A percentile compares a stretch with the other conserved stretches of the same genome.
Evolutionary conservation across 495 filamentous ascomycete species (phyloP).

Genomic region (Melanomma pulvis-pyrius): DNA sequence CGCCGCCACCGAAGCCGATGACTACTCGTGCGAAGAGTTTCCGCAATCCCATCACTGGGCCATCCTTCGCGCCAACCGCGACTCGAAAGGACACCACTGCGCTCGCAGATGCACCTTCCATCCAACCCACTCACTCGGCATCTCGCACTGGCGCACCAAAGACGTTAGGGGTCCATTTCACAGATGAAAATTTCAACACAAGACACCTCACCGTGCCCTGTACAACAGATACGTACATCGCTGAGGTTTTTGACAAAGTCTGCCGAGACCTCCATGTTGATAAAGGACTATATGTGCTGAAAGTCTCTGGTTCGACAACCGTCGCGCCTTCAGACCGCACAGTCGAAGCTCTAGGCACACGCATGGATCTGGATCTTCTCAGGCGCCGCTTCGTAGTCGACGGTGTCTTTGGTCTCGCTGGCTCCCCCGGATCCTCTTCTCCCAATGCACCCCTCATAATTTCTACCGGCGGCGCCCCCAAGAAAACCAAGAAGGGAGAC

Average conservation of each 20-base stretch:
- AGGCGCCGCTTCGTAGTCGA: conserved; percentile 83
- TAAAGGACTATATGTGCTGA: conserved; percentile 85
- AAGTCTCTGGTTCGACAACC: conserved; percentile 80
- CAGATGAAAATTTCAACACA: conserved; percentile 62
- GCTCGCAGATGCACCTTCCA: conserved; percentile 50
- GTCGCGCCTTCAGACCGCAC: conserved; percentile 84
- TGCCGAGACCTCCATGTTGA: conserved; percentile 89
- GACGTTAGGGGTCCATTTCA: conserved; percentile 81
- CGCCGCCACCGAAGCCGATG: conserved; percentile 32
- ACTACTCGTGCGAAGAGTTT: conserved; percentile 43
- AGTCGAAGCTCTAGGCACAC: conserved; percentile 82
- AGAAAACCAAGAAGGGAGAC: conserved; percentile 58
- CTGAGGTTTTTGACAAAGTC: conserved; percentile 87
- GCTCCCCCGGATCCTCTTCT: conserved; percentile 75
- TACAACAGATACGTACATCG: conserved; percentile 91
- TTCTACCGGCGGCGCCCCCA: conserved; percentile 63
- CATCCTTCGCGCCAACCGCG: conserved; percentile 41
- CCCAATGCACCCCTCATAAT: conserved; percentile 76
- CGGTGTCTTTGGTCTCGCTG: conserved; percentile 72
- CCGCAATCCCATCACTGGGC: conserved; percentile 48
- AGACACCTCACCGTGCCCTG: conserved; percentile 60
- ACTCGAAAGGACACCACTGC: conserved; percentile 48
- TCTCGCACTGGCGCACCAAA: conserved; percentile 77
- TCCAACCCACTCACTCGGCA: conserved; percentile 55
- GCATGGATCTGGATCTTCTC: conserved; percentile 82